phyloP scores from a whole-genome alignment of 768 basidiomycete genomes.

The Trametes elegans region DNA sequence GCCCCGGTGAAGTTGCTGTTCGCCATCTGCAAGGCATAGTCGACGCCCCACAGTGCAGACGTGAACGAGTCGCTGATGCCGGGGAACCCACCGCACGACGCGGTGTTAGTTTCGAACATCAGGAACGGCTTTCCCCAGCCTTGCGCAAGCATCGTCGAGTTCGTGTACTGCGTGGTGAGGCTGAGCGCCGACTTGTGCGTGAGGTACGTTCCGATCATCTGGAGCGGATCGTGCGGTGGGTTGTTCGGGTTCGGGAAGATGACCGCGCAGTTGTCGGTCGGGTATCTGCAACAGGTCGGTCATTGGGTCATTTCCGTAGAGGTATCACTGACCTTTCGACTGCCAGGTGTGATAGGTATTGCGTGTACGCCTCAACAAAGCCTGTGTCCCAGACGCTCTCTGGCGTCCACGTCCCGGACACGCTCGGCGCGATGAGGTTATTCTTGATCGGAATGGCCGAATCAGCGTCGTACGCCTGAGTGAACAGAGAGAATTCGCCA shows the following conservation, averaged over 20 bases:
- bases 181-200: constrained; percentile 40
- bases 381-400: constrained; percentile 53
- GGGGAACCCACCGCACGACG: constrained; percentile 53
- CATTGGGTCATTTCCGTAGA: neutral
- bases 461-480: constrained; percentile 43
- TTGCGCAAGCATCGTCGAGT: constrained; percentile 34
- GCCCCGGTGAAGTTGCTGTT: constrained; percentile 45
- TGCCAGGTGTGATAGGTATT: constrained; percentile 42
- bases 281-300: constrained; percentile 31
- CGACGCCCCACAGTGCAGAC: constrained; percentile 49
- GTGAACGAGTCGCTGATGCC: constrained; percentile 51
- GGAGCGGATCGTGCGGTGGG: constrained; percentile 33
- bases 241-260: constrained; percentile 26
- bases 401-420: constrained; percentile 54
- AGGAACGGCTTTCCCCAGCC: constrained; percentile 36
- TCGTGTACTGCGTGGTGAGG: constrained; percentile 40
- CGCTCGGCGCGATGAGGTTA: constrained; percentile 61
- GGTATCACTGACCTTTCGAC: constrained; percentile 49
- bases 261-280: constrained; percentile 35
- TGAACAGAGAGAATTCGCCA: constrained; percentile 48
- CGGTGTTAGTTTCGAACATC: constrained; percentile 56
- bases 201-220: constrained; percentile 41
- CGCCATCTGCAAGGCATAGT: constrained; percentile 50
- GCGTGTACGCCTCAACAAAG: constrained; percentile 42
- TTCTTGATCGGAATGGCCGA: constrained; percentile 38